Base-by-base conservation (phyloP, 345 rosid genomes). In the Xanthoceras sorbifolium region DNA sequence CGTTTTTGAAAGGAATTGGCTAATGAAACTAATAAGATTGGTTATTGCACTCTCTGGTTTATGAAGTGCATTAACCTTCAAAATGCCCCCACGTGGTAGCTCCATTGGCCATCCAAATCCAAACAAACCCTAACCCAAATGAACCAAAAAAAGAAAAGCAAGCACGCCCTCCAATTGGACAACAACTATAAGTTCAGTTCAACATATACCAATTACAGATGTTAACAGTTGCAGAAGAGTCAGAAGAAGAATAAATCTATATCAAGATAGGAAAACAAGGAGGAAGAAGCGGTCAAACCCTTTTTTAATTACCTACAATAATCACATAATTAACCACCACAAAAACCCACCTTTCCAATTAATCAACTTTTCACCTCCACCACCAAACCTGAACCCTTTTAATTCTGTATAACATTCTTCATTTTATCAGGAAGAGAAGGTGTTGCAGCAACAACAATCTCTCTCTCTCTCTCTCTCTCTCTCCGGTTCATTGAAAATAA, bases 341-440 rank as follows among this genome's bases (percentile, higher is more conserved):
- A 77, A 78, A 57, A 66, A 61, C 69, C 38, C 23, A 28, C 40
- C 66, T 48, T 73, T 36, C 73, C 52, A 57, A 42, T 64, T 74
- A 72, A 65, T 72, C 63, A 59, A 57, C 52, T 46, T 44, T 70
- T 40, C 69, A 38, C 34, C 60, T 61, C 68, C 77, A 55, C 54
- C 38, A 69, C 82, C 79, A 46, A 46, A 46, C 17, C 52, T 2
- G 12, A 50, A 50, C 55, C 55, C 22, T 50, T 50, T 50, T 50
- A 50, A 50, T 50, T 50, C 20, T 50, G 55, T 3, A 50, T 50
- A 50, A 15, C 70, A 76, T 80, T 74, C 86, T 76, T 77, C 77
- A 87, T 73, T 74, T 72, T 65, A 78, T 76, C 74, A 81, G 81
- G 87, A 80, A 81, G 86, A 76, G 71, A 75, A 38, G 77, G 77